phyloP scores from a whole-genome alignment of 179 eudicot species.

The Silene coronaria region DNA sequence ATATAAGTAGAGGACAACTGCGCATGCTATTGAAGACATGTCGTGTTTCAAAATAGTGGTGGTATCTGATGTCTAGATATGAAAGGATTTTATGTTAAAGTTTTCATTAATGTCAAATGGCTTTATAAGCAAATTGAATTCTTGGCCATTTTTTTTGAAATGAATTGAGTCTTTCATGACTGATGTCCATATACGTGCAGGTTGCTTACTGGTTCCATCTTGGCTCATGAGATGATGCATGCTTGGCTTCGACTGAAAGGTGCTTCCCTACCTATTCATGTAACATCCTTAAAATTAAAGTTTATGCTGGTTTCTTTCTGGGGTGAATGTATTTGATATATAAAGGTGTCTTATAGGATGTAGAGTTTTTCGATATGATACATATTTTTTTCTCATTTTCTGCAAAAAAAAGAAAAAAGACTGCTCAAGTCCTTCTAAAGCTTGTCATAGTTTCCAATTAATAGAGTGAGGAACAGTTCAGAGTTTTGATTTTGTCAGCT shows the following conservation, averaged over 20 bases:
- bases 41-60: background rate
- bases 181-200: conserved; percentile 30
- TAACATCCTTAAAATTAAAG: too few relatives aligned
- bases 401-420: too few relatives aligned
- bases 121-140: background rate
- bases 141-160: background rate
- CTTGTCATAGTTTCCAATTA: too few relatives aligned
- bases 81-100: background rate
- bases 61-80: background rate
- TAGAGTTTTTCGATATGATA: background rate
- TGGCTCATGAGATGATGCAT: conserved; percentile 93
- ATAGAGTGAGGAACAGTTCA: too few relatives aligned
- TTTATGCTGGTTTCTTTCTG: too few relatives aligned
- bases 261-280: conserved; percentile 12
- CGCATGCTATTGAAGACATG: background rate
- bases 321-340: too few relatives aligned
- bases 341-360: background rate
- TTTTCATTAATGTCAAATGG: background rate
- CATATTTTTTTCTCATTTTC: background rate
- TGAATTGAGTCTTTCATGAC: conserved; percentile 4
- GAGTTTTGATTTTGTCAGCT: too few relatives aligned
- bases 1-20: background rate
- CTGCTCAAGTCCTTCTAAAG: too few relatives aligned
- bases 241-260: conserved; percentile 86
- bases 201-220: conserved; percentile 71